Evolutionary conservation across 208 protist species (phyloP), one percentile per base, ranked within the genome.

Genomic region (Lotmaria passim): DNA sequence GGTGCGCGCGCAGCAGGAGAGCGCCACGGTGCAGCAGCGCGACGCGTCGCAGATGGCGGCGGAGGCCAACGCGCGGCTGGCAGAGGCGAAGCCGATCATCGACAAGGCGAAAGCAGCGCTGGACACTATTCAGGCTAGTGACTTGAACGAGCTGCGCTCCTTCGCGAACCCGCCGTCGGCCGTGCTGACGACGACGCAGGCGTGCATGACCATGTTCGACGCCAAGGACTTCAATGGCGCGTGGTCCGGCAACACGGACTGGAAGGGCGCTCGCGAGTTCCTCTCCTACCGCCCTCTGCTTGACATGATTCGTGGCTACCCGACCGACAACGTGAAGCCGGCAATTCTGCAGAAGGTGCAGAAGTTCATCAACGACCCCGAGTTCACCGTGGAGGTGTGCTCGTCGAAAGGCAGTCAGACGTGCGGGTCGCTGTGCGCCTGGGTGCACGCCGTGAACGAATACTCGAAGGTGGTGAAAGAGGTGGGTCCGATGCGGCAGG

Each of bases 171-270:
- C 98, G 39, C 97, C 98, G 33, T 85, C 83, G n/a, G 83, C 94
- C 23, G 98, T 99, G 69, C 84, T 97, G 31, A 95, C 96, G 72
- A 97, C 96, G 59, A 95, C 98, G 68, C 94, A 99, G 78, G 95
- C 97, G 15, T 97, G 98, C 67, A 98, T 97, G 88, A 93, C 97
- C n/a, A 93, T 99, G 81, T 96, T 99, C 66, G 94, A 97, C 53
- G 70, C 79, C 24, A 93, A 95, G 85, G 89, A 95, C 59, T 95
- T 96, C 76, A 85, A 82, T 71, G 86, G 87, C 10, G 41, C 84
- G 46, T 96, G 87, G 89, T 95, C 86, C n/a, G 89, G 89, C 52
- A 82, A 75, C 57, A 94, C 78, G 51, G 93, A 96, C 61, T 97
- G 94, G 94, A 95, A 97, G 68, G 87, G 87, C 15, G 91, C 91